Conservation (phyloP, 331 rosid genomes). For the Prunus yedoensis region DNA sequence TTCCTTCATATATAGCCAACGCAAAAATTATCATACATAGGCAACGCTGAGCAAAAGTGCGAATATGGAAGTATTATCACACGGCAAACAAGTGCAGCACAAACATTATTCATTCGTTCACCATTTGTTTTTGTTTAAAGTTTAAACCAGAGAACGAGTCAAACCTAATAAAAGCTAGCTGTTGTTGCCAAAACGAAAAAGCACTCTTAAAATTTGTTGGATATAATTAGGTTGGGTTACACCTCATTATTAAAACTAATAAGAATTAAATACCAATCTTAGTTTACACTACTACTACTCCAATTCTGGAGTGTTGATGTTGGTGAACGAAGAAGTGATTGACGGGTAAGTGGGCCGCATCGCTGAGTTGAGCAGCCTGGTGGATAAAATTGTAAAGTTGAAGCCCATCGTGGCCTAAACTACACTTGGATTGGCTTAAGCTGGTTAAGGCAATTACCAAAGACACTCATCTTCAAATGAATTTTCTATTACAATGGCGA, state of each 20-base stretch:
- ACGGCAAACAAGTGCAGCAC: not conserved
- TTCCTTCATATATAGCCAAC: no score
- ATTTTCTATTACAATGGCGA: no score
- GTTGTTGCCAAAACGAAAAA: no score
- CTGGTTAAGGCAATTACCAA: no score
- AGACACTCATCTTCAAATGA: no score
- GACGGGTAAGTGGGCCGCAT: not conserved
- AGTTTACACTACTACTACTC: not conserved
- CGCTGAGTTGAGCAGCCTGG: not conserved
- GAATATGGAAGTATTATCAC: not conserved
- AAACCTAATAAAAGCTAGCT: not conserved
- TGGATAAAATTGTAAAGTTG: not conserved
- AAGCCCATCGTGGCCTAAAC: not conserved
- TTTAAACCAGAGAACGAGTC: not conserved
- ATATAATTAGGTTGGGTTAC: conserved; percentile 3
- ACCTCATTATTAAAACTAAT: not conserved
- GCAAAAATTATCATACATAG: not conserved
- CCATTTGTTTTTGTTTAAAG: not conserved
- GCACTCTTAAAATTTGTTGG: not conserved
- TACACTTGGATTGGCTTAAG: no score
- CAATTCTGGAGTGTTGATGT: not conserved
- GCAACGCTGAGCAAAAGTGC: not conserved
- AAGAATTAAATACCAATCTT: not conserved
- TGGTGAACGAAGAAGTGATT: conserved; percentile 1
- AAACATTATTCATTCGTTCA: not conserved